Evolutionary conservation across 2,329 filamentous ascomycete genomes (phyloP), one percentile per base, ranked within the genome.

Genomic region (Volutella citrinella): DNA sequence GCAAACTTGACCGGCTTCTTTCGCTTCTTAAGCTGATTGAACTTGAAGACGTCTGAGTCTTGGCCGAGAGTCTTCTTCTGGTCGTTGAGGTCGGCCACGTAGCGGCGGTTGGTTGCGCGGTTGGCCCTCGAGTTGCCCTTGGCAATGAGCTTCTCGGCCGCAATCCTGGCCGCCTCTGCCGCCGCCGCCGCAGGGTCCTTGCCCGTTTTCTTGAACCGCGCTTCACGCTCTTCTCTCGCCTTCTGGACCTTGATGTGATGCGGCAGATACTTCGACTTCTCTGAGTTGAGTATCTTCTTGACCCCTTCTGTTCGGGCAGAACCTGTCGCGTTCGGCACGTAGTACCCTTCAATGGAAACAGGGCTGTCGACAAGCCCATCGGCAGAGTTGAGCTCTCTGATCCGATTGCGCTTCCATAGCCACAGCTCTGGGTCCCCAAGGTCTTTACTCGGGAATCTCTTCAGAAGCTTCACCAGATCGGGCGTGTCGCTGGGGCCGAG

Each of bases 1-100:
- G 91, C 93, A 64, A 98, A 98, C 59, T 94, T 93, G 60, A 98
- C 93, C 3, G 91, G 90, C 72, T 98, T 98, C 80, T 97, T 98
- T 42, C 93, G 86, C 68, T 97, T 98, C 76, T 97, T 96, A 38
- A 98, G 81, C 68, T 97, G 93, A 64, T 98, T 98, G 76, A 98
- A 98, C 38, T 91, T 86, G 54, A 98, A 79, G 19, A 93, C 88
- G 53, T 96, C 91, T 34, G 89, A 87, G 48, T 95, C 90, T 43
- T 80, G 78, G 33, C 84, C 84, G 14, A 88, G 74, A 10, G 82
- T 84, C 65, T 88, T 88, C 69, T 95, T 95, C 61, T 96, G 90
- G 27, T 93, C 87, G 58, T 95, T 95, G 50, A 98, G 83, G 55
- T 97, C 93, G 34, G 93, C 93, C 45, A 95, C 85, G 43, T 94